Percentiles rank a stretch among this genome's conserved stretches.
phyloP scores from a whole-genome alignment of 1,284 basidiomycete genomes.

The Grifola frondosa region DNA sequence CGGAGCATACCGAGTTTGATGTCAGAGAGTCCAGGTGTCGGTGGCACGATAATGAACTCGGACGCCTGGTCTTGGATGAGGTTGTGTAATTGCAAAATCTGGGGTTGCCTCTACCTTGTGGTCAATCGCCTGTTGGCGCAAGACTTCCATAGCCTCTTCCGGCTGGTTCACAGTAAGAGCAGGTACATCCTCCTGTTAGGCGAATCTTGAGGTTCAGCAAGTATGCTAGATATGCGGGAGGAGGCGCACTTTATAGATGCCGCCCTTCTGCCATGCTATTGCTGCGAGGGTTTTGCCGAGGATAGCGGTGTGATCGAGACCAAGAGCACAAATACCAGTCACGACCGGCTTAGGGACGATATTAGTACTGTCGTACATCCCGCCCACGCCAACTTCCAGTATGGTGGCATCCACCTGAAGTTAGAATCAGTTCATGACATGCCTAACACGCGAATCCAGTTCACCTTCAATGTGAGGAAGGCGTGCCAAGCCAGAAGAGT shows the following conservation, averaged over 20 bases:
- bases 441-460: background rate
- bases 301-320: conserved; percentile 91
- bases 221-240: background rate
- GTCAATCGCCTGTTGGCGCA: conserved; percentile 67
- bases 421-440: background rate
- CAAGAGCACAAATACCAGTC: conserved; percentile 88
- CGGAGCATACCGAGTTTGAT: conserved; percentile 62
- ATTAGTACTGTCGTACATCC: conserved; percentile 95
- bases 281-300: conserved; percentile 88
- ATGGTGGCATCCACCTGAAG: conserved; percentile 80
- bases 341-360: conserved; percentile 89
- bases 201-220: background rate
- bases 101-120: conserved; percentile 47
- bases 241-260: conserved; percentile 84
- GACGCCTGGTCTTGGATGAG: conserved; percentile 30
- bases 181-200: conserved; percentile 68
- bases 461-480: conserved; percentile 75
- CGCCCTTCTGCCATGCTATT: conserved; percentile 95
- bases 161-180: conserved; percentile 85
- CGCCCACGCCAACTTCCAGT: conserved; percentile 97
- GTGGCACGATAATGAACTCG: conserved; percentile 59
- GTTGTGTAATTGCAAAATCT: background rate
- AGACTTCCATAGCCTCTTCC: conserved; percentile 62
- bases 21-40: conserved; percentile 44
- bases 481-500: conserved; percentile 93